Conservation (phyloP, 2,329 filamentous ascomycete species). For the Epichloe sylvatica region DNA sequence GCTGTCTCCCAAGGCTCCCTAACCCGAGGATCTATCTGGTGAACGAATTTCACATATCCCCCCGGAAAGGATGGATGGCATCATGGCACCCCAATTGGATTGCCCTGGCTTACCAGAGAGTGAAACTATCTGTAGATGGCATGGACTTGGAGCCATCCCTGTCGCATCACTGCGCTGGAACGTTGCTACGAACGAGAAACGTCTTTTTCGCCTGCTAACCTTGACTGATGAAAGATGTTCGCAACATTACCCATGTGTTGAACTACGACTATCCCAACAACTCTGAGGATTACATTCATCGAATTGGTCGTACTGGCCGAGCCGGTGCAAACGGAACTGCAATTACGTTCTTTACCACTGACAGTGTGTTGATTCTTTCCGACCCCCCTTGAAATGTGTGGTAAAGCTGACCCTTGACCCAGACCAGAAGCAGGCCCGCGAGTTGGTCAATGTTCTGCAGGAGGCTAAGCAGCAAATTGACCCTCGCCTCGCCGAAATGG, state of each 20-base stretch:
- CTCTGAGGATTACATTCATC: slow-evolving; percentile 95
- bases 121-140: slow-evolving; percentile 34
- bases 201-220: slow-evolving; percentile 59
- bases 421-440: slow-evolving; percentile 92
- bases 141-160: slow-evolving; percentile 32
- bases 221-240: slow-evolving; percentile 68
- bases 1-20: slow-evolving; percentile 46
- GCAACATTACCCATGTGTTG: slow-evolving; percentile 99
- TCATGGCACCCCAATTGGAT: slow-evolving; percentile 37
- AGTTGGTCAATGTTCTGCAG: slow-evolving; percentile 80
- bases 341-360: slow-evolving; percentile 97
- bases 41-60: slow-evolving; percentile 28
- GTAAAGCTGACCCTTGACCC: neutral
- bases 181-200: slow-evolving; percentile 38
- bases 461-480: slow-evolving; percentile 98
- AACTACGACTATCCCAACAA: slow-evolving; percentile 99
- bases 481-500: slow-evolving; percentile 90
- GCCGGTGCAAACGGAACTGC: slow-evolving; percentile 90
- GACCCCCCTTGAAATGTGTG: neutral
- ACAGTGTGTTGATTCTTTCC: slow-evolving; percentile 55
- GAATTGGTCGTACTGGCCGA: slow-evolving; percentile 90
- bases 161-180: slow-evolving; percentile 40
- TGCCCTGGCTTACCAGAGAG: slow-evolving; percentile 44
- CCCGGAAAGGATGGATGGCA: slow-evolving; percentile 31
- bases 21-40: slow-evolving; percentile 44